Base-by-base conservation (phyloP, 441 rosid genomes). In the Populus tomentosa region DNA sequence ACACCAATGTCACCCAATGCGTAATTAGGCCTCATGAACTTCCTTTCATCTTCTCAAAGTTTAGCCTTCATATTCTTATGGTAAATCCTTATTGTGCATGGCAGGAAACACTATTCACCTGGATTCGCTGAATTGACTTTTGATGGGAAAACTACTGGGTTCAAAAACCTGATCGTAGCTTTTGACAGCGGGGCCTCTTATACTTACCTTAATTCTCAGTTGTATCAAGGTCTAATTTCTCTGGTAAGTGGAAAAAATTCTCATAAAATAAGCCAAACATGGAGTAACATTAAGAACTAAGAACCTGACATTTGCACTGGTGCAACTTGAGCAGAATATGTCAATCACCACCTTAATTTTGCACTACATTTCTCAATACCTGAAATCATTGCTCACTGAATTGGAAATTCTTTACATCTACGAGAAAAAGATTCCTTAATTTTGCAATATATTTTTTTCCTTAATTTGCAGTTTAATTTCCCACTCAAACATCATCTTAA, bases 141-240 rank as follows among this genome's bases (percentile, higher is more conserved):
- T 68, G 89, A 86, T 7, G 92, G 93, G 42, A 90, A 85, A 81
- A 42, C 87, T 18, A 89, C 95, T 0, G 91, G 89, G 69, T 18
- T 84, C 32, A 87, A 79, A 82, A 88, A 92, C 75, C 75, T 94
- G 63, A 74, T 32, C 6, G 69, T 80, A 28, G 71, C 85, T 50
- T 86, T 94, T 24, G 98, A 94, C 83, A 92, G 97, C 28, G 98
- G 98, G 50, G 91, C 97, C 82, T 90, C 98, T 53, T 94, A 88
- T 69, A 90, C 91, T n/a, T 94, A 94, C 82, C 77, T 94, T 67
- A 88, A 82, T 71, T 84, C 87, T 14, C 78, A 79, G 78, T 90
- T 92, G 7, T 92, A 92, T 77, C 84, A 89, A 77, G 86, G 82
- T 46, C 63, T 94, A 21, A 72, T 87, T 24, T 82, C 53, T 32